Evolutionary conservation across 2,329 filamentous ascomycete genomes (phyloP).

Genomic region (Curvularia hawaiiensis): DNA sequence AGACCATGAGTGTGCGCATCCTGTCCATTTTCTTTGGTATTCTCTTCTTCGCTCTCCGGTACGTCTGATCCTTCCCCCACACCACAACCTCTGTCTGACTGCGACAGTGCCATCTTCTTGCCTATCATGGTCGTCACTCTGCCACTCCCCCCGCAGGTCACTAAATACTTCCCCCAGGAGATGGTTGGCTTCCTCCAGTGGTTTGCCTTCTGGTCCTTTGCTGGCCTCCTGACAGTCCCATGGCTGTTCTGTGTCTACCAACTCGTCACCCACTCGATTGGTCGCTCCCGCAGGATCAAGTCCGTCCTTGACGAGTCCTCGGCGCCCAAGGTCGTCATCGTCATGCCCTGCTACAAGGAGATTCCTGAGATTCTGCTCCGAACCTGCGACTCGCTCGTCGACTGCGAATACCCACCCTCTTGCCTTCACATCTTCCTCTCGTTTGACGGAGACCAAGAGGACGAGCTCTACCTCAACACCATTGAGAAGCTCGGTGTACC

Average conservation of each 20-base stretch:
- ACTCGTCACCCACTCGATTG: slow-evolving; percentile 84
- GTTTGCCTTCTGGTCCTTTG: slow-evolving; percentile 96
- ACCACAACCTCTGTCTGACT: slow-evolving; percentile 22
- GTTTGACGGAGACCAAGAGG: slow-evolving; percentile 88
- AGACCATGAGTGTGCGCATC: slow-evolving; percentile 80
- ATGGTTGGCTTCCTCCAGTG: slow-evolving; percentile 81
- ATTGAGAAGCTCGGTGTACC: slow-evolving; percentile 85
- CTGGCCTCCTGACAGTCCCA: slow-evolving; percentile 80
- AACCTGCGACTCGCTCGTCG: slow-evolving; percentile 88
- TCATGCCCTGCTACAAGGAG: slow-evolving; percentile 98
- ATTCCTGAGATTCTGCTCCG: slow-evolving; percentile 81
- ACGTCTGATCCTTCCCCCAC: slow-evolving; percentile 31
- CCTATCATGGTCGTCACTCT: slow-evolving; percentile 94
- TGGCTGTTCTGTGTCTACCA: slow-evolving; percentile 95
- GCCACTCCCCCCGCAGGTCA: slow-evolving; percentile 75
- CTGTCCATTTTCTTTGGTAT: slow-evolving; percentile 77
- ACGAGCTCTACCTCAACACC: slow-evolving; percentile 86
- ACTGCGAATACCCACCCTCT: slow-evolving; percentile 89
- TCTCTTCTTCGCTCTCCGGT: slow-evolving; percentile 78
- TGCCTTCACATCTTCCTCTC: slow-evolving; percentile 96
- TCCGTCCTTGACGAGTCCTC: slow-evolving; percentile 81
- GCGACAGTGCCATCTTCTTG: slow-evolving; percentile 75
- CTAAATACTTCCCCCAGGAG: slow-evolving; percentile 69
- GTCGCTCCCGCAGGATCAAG: slow-evolving; percentile 80
- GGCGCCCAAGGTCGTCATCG: slow-evolving; percentile 91